Evolutionary conservation across 1,284 basidiomycete species (phyloP).

Genomic region (Stereum hirsutum): DNA sequence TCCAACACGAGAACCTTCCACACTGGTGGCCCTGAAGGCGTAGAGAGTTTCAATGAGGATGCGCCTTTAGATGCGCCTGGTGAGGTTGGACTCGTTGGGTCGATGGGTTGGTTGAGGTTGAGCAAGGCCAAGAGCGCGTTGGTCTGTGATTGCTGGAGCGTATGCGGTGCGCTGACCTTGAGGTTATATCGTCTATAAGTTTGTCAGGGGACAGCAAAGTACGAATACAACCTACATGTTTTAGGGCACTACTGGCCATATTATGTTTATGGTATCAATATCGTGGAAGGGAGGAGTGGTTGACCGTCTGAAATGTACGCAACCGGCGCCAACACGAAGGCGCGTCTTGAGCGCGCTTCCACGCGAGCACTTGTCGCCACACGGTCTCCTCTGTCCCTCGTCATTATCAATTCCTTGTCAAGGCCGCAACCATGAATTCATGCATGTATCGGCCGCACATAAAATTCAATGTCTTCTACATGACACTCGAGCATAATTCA

Average conservation of each 20-base stretch:
- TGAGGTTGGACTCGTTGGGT: slow-evolving; percentile 22
- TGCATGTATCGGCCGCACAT: no score
- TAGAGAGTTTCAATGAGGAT: slow-evolving; percentile 31
- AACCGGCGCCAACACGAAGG: no score
- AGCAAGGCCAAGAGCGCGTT: slow-evolving; percentile 51
- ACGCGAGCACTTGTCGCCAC: no score
- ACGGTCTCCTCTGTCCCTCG: no score
- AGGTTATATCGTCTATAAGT: not conserved
- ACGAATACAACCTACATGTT: slow-evolving; percentile 36
- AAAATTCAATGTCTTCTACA: no score
- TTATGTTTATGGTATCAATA: no score
- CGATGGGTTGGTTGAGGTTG: slow-evolving; percentile 26
- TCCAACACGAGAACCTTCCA: slow-evolving; percentile 98
- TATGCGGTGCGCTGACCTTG: slow-evolving; percentile 23
- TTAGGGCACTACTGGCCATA: slow-evolving; percentile 48
- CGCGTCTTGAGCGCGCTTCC: no score
- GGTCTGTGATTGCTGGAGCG: slow-evolving; percentile 77
- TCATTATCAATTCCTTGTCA: no score
- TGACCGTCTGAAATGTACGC: no score
- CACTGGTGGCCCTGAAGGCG: slow-evolving; percentile 65
- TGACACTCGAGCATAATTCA: no score
- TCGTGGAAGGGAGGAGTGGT: no score
- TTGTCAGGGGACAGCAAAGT: not conserved
- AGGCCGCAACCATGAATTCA: no score
- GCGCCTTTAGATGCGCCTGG: slow-evolving; percentile 27